A percentile compares a stretch with the other conserved stretches of the same genome.
phyloP scores from a whole-genome alignment of 192 early-diverging fungal genomes.

The Coemansia sp. region DNA sequence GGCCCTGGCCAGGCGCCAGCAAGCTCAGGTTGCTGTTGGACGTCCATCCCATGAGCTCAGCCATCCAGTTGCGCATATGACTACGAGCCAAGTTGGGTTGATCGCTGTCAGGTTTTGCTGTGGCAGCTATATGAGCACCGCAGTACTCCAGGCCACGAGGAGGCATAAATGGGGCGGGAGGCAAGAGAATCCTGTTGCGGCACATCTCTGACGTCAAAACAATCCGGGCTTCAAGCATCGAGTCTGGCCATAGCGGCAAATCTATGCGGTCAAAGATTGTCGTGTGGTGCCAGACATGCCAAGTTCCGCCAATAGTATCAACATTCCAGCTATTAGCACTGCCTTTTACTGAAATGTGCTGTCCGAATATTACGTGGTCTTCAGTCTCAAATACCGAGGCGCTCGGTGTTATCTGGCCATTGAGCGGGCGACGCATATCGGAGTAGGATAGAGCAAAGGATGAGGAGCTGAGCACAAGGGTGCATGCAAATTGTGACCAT shows the following conservation, averaged over 20 bases:
- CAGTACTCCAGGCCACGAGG: constrained; percentile 35
- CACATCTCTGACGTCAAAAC: constrained; percentile 41
- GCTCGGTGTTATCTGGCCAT: not conserved
- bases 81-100: not conserved
- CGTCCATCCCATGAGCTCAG: constrained; percentile 30
- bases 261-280: constrained; percentile 29
- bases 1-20: not conserved
- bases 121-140: constrained; percentile 33
- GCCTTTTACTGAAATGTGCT: constrained; percentile 14
- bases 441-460: constrained; percentile 28
- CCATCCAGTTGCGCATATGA: constrained; percentile 46
- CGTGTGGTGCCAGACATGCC: constrained; percentile 44
- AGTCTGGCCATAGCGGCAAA: constrained; percentile 41
- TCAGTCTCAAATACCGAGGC: constrained; percentile 16
- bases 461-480: not conserved
- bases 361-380: constrained; percentile 41
- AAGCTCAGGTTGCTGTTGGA: not conserved
- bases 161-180: constrained; percentile 43
- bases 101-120: constrained; percentile 8
- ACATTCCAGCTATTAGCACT: constrained; percentile 24
- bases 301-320: constrained; percentile 25
- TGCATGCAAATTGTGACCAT: not conserved
- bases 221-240: constrained; percentile 33
- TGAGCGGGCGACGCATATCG: constrained; percentile 26
- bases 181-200: constrained; percentile 21